Evolutionary conservation across 495 filamentous ascomycete genomes (phyloP).

Genomic region (Aspergillus indologenus): DNA sequence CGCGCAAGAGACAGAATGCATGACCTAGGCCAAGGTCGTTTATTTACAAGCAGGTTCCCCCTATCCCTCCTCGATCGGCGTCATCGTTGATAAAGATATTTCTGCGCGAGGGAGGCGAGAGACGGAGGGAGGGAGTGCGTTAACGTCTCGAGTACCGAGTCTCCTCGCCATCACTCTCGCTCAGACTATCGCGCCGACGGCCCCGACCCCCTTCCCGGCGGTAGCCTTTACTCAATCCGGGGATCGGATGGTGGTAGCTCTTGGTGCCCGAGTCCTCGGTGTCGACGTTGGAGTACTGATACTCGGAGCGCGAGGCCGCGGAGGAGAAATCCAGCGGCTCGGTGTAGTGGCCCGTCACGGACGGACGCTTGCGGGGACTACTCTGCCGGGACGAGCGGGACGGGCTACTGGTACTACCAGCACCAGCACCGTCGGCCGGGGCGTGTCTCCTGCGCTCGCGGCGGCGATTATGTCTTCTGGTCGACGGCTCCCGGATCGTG

Average conservation of each 20-base stretch:
- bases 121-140: too few relatives aligned
- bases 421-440: slow-evolving; percentile 11
- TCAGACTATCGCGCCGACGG: slow-evolving; percentile 48
- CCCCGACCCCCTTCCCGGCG: slow-evolving; percentile 42
- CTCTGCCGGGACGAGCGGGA: slow-evolving; percentile 28
- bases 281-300: slow-evolving; percentile 48
- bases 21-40: too few relatives aligned
- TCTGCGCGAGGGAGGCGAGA: too few relatives aligned
- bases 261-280: slow-evolving; percentile 69
- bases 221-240: slow-evolving; percentile 60
- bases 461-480: slow-evolving; percentile 36
- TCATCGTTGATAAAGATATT: too few relatives aligned
- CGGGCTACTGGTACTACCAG: slow-evolving; percentile 15
- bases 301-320: slow-evolving; percentile 41
- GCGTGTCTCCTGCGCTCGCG: slow-evolving; percentile 30
- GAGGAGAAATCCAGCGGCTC: slow-evolving; percentile 52
- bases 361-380: slow-evolving; percentile 39
- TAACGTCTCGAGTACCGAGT: background rate
- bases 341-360: slow-evolving; percentile 53
- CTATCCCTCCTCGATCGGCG: too few relatives aligned
- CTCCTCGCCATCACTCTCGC: slow-evolving; percentile 45
- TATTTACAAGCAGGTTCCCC: too few relatives aligned
- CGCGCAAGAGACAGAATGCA: too few relatives aligned
- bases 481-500: slow-evolving; percentile 39
- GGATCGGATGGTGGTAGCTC: slow-evolving; percentile 76